Percentiles rank a stretch among this genome's conserved stretches.
Conservation (phyloP, 2,329 filamentous ascomycete genomes). For the Tolypocladium paradoxum region DNA sequence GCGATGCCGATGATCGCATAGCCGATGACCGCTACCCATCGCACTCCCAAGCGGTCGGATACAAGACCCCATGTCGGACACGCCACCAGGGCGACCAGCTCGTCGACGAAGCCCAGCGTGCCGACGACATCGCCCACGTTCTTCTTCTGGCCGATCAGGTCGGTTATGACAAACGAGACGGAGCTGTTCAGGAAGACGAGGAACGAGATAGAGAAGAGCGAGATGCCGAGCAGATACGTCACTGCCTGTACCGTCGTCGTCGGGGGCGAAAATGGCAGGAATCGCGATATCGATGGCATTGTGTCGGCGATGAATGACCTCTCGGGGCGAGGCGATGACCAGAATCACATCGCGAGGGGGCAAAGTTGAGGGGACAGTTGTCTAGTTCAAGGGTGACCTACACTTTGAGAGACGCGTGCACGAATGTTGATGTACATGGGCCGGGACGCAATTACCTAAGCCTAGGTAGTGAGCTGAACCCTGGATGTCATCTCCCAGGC, state of each 20-base stretch:
- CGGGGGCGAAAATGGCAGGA: constrained; percentile 47
- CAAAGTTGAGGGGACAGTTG: background rate
- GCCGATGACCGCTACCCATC: constrained; percentile 62
- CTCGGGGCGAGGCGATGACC: constrained; percentile 3
- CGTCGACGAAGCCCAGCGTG: constrained; percentile 75
- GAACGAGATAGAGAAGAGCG: constrained; percentile 79
- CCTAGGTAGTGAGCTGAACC: background rate
- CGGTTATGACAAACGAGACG: constrained; percentile 75
- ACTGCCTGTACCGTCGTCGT: constrained; percentile 53
- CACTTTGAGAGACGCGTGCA: background rate
- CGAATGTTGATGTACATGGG: background rate
- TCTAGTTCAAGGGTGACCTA: background rate
- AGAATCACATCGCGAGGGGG: constrained; percentile 7
- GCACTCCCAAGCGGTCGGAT: constrained; percentile 66
- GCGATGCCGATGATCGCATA: constrained; percentile 73
- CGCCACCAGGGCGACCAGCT: constrained; percentile 69
- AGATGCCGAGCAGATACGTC: constrained; percentile 72
- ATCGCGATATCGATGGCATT: constrained; percentile 29
- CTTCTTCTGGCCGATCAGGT: constrained; percentile 63
- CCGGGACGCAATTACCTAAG: background rate
- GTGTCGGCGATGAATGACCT: background rate
- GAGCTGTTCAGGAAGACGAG: constrained; percentile 82
- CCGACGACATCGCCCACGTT: constrained; percentile 72
- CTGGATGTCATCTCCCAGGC: background rate
- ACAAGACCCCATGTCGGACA: constrained; percentile 72